These are phyloP conservation scores for Lactifluus volemus DNA, from an alignment of 768 basidiomycete genomes.

Conservation along the genomic window DNA sequence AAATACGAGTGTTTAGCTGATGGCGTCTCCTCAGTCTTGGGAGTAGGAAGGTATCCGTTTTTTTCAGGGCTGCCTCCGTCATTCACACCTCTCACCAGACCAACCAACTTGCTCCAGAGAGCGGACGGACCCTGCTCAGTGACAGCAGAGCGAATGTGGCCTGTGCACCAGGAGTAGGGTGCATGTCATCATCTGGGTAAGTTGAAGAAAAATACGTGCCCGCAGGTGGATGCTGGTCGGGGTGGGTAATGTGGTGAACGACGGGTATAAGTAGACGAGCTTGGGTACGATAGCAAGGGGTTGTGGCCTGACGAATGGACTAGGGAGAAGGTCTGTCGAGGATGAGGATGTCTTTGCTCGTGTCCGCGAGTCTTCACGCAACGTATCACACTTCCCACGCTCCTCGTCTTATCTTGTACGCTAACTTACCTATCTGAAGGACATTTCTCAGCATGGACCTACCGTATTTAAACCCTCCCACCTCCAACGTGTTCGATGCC, in stretches of 20 bases:
- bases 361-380: no score
- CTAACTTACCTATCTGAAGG: no score
- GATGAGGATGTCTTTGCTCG: no score
- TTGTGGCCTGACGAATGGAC: neutral
- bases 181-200: constrained; percentile 34
- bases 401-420: no score
- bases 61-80: constrained; percentile 29
- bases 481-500: neutral
- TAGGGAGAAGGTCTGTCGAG: no score
- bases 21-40: constrained; percentile 5
- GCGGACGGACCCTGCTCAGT: constrained; percentile 32
- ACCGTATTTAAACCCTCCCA: no score
- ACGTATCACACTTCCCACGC: no score
- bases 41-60: constrained; percentile 30
- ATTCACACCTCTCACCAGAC: constrained; percentile 33
- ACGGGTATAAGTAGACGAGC: constrained; percentile 4
- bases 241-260: neutral
- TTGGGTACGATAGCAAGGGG: neutral
- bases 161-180: constrained; percentile 54
- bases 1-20: constrained; percentile 4
- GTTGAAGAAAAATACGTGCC: constrained; percentile 70
- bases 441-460: no score
- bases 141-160: constrained; percentile 42
- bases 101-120: constrained; percentile 40
- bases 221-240: constrained; percentile 55